Evolutionary conservation across 495 filamentous ascomycete species (phyloP).

Genomic region (Massariosphaeria phaeospora): DNA sequence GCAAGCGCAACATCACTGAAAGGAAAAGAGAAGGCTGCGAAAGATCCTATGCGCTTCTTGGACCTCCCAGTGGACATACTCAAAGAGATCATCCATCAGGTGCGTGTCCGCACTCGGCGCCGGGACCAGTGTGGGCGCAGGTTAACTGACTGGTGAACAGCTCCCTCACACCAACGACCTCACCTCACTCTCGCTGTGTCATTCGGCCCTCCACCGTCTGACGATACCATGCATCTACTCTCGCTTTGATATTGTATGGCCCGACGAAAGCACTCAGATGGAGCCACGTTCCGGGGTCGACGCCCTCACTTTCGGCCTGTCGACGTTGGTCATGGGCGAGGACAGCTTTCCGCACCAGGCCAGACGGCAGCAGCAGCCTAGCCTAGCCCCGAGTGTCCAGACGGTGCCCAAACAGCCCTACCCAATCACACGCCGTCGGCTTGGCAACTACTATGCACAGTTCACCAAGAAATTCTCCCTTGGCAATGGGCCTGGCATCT

Average conservation of each 20-base stretch:
- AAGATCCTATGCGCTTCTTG: constrained; percentile 52
- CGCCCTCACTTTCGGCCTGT: constrained; percentile 84
- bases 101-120: constrained; percentile 37
- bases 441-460: constrained; percentile 77
- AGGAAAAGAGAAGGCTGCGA: constrained; percentile 39
- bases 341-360: constrained; percentile 54
- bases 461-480: constrained; percentile 87
- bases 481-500: constrained; percentile 76
- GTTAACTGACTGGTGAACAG: constrained; percentile 42
- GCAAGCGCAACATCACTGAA: constrained; percentile 18
- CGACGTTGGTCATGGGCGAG: constrained; percentile 77
- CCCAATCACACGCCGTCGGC: constrained; percentile 39
- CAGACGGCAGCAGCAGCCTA: constrained; percentile 25
- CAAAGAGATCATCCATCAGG: constrained; percentile 85
- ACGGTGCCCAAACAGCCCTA: constrained; percentile 9
- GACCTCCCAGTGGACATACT: constrained; percentile 85
- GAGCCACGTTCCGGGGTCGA: constrained; percentile 75
- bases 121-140: background rate
- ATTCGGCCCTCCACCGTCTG: constrained; percentile 76
- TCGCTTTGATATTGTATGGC: constrained; percentile 93
- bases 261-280: constrained; percentile 59
- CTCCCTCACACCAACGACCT: constrained; percentile 85
- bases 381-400: background rate
- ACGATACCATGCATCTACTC: constrained; percentile 85
- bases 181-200: constrained; percentile 74